A percentile compares a stretch with the other conserved stretches of the same genome.
Conservation (phyloP, 768 basidiomycete genomes). For the Boletus rubroflammeus region DNA sequence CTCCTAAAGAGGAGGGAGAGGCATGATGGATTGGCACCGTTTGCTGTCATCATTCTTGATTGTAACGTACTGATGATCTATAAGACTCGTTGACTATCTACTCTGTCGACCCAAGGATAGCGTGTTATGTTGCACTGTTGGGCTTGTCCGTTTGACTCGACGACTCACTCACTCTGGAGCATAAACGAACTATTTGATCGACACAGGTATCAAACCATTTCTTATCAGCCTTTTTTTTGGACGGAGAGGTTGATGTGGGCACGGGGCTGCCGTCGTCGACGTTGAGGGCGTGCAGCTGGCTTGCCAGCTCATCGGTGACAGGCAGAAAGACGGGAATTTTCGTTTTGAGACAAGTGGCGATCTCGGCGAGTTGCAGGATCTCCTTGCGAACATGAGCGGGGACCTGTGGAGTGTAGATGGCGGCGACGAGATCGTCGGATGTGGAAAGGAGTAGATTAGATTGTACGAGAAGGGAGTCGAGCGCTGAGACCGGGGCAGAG, state of each 20-base stretch:
- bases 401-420: conserved; percentile 64
- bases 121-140: background rate
- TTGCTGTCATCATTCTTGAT: background rate
- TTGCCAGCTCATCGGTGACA: conserved; percentile 19
- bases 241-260: background rate
- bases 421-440: conserved; percentile 65
- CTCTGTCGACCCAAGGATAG: background rate
- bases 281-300: conserved; percentile 23
- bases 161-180: conserved; percentile 27
- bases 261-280: conserved; percentile 4
- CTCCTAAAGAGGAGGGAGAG: conserved; percentile 30
- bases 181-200: conserved; percentile 51
- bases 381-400: conserved; percentile 38
- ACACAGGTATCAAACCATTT: conserved; percentile 70
- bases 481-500: conserved; percentile 24
- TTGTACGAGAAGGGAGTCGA: conserved; percentile 49
- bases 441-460: conserved; percentile 52
- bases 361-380: conserved; percentile 35
- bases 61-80: conserved; percentile 19
- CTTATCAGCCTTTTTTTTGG: conserved; percentile 35
- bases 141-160: conserved; percentile 16
- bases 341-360: conserved; percentile 37
- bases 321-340: conserved; percentile 27
- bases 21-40: conserved; percentile 22
- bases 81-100: conserved; percentile 7